Evolutionary conservation across 495 filamentous ascomycete species (phyloP), one percentile per base, ranked within the genome.

Genomic region (Tetracladium setigerum): DNA sequence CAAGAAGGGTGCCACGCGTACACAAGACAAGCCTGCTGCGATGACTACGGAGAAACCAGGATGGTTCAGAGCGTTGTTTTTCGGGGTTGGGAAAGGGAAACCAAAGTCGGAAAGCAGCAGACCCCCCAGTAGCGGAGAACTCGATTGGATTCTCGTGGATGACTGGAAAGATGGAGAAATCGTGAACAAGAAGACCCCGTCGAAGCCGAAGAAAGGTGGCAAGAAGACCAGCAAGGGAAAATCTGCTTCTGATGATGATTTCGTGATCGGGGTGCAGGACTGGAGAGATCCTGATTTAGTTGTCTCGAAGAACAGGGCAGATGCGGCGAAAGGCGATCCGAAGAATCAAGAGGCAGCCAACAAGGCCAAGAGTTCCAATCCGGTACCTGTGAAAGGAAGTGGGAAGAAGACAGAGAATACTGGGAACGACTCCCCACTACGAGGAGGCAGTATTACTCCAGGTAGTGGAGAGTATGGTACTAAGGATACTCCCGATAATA

Each of bases 261-360:
- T 94, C 62, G 78, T 87, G n/a, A 95, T 94, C 60, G 89, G 89
- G 2, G 82, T 94, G 11, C 88, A 95, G 51, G 89, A 95, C 55
- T 95, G 89, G 89, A 80, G 88, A 46, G 89, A 95, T 58, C 84
- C 87, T 4, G 87, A 94, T 58, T 68, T 94, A 14, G 73, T 88
- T 38, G 48, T 46, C 11, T 17, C 47, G 1, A 46, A 36, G 32
- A 46, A 19, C n/a, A 56, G 49, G 41, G 15, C 17, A 14, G 8
- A 30, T 13, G 7, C 48, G 14, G 11, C 22, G 37, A 50, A 62
- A 30, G 45, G 18, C 6, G 45, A 35, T 12, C 37, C 17, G 46
- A 49, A 64, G 47, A 15, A 50, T 59, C 22, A 27, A 27, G 22
- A 13, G 66, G 56, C 53, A 62, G 39, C 42, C n/a, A 39, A 27